phyloP scores from a whole-genome alignment of 345 rosid genomes.

The Brassica juncea region DNA sequence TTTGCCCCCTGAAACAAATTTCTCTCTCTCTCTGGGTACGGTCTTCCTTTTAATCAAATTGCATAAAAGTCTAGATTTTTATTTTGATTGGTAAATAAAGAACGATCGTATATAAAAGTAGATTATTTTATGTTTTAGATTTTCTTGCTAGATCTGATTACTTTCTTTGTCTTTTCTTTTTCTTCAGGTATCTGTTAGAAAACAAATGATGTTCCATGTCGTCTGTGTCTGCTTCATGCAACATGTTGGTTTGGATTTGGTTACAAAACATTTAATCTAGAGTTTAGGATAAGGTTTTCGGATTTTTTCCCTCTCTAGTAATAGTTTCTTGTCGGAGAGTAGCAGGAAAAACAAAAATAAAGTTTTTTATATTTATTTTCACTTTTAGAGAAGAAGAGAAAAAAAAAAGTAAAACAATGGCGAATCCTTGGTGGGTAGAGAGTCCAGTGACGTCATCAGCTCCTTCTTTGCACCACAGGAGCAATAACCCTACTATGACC shows the following conservation, averaged over 20 bases:
- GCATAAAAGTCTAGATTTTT: constrained; percentile 9
- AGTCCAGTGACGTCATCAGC: constrained; percentile 49
- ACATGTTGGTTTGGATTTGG: constrained; percentile 43
- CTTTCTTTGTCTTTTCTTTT: not conserved
- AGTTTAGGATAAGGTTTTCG: constrained; percentile 39
- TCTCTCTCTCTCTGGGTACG: constrained; percentile 7
- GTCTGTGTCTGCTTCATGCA: constrained; percentile 42
- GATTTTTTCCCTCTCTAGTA: constrained; percentile 30
- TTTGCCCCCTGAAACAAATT: not conserved
- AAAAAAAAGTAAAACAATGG: constrained; percentile 45
- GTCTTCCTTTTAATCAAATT: constrained; percentile 18
- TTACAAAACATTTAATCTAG: constrained; percentile 13
- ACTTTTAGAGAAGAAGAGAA: not conserved
- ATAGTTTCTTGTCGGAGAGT: constrained; percentile 34
- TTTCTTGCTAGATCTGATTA: constrained; percentile 37
- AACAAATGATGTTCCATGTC: constrained; percentile 41
- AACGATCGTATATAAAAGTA: not conserved
- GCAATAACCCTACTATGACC: constrained; percentile 42
- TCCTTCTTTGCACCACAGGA: constrained; percentile 52
- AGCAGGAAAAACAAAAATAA: not conserved
- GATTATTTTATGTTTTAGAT: not conserved
- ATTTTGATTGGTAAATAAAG: not conserved
- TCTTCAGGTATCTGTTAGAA: constrained; percentile 30
- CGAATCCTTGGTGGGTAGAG: constrained; percentile 88
- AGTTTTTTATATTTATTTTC: not conserved